Evolutionary conservation across 345 rosid species (phyloP).

Genomic region (Syzygium jambos): DNA sequence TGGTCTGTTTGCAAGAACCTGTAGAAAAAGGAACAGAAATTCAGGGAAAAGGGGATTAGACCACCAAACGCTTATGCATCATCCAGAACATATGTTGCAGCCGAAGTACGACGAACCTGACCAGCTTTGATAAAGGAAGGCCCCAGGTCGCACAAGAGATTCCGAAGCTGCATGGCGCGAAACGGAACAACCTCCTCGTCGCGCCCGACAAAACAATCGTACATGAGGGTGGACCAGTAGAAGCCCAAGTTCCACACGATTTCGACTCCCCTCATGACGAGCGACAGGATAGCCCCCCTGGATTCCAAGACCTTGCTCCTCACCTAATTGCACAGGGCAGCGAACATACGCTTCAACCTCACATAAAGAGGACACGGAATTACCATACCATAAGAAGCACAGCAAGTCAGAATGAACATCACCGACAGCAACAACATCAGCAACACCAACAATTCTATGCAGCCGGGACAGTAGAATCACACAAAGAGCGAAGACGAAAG

Average conservation of each 20-base stretch:
- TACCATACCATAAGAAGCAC: not conserved
- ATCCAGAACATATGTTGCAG: not conserved
- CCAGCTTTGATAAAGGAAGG: conserved; percentile 98
- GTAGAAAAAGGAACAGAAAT: not conserved
- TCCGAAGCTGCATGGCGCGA: conserved; percentile 92
- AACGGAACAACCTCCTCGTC: conserved; percentile 84
- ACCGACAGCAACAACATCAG: not conserved
- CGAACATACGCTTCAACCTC: not conserved
- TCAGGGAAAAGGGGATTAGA: not conserved
- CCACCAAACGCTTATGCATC: not conserved
- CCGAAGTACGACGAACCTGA: conserved; percentile 39
- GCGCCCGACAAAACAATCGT: conserved; percentile 84
- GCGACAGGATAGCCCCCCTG: conserved; percentile 56
- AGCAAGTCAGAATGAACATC: not conserved
- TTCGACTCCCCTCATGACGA: conserved; percentile 68
- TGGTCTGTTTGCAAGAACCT: conserved; percentile 96
- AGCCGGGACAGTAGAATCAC: not conserved
- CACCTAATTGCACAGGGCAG: conserved; percentile 36
- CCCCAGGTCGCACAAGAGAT: conserved; percentile 87
- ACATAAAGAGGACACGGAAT: not conserved
- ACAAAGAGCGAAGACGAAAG: not conserved
- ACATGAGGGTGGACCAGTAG: conserved; percentile 77
- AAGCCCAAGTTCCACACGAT: conserved; percentile 90
- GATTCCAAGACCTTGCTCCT: conserved; percentile 80
- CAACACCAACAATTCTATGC: not conserved